phyloP scores from a whole-genome alignment of 108 stramenopile species.

The Nannochloropsis oceanica region DNA sequence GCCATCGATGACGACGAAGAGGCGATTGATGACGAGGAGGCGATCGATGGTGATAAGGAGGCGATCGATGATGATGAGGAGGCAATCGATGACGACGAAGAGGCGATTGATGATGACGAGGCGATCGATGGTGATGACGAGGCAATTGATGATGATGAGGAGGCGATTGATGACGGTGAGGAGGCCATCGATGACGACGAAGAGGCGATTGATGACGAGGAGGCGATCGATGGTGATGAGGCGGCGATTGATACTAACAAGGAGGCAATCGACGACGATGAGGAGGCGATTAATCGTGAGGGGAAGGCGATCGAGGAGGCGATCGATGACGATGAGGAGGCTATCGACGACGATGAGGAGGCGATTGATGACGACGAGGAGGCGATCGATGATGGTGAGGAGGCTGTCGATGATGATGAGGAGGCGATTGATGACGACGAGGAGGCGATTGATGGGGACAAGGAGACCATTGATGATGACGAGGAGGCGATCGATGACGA shows the following conservation, averaged over 20 bases:
- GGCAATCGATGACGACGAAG: neutral
- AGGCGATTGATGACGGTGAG: neutral
- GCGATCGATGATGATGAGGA: neutral
- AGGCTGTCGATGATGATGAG: neutral
- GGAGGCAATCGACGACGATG: neutral
- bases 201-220: neutral
- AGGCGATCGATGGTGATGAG: neutral
- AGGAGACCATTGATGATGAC: neutral
- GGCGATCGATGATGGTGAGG: neutral
- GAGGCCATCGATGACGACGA: neutral
- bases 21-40: neutral
- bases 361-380: neutral
- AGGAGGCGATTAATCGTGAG: neutral
- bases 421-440: neutral
- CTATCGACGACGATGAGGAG: no score
- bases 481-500: neutral
- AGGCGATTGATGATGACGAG: neutral
- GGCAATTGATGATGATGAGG: neutral
- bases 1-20: neutral
- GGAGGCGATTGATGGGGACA: neutral
- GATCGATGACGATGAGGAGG: neutral
- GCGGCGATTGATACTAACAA: neutral
- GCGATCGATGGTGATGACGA: neutral
- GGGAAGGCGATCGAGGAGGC: neutral
- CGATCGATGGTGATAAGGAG: neutral